Evolutionary conservation across 1,284 basidiomycete species (phyloP).

Genomic region (Calocybe gambosa): DNA sequence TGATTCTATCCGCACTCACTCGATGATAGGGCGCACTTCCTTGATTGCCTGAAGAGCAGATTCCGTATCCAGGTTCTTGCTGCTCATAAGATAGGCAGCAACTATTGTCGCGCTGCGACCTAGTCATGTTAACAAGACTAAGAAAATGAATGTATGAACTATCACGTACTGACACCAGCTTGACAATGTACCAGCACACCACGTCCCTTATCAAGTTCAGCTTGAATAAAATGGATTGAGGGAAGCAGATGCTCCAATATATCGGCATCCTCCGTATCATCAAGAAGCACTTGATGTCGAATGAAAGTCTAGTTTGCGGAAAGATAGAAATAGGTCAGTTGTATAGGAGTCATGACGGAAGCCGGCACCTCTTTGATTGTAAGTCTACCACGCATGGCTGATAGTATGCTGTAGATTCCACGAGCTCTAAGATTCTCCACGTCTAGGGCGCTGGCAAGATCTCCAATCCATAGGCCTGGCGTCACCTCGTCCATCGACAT

Average conservation of each 20-base stretch:
- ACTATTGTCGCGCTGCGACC: conserved; percentile 78
- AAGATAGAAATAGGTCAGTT: not conserved
- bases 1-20: conserved; percentile 43
- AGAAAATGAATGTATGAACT: not conserved
- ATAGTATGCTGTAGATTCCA: conserved; percentile 64
- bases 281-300: conserved; percentile 63
- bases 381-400: conserved; percentile 65
- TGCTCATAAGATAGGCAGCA: conserved; percentile 82
- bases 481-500: conserved; percentile 54
- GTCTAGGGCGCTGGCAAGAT: conserved; percentile 50
- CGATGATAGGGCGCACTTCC: conserved; percentile 56
- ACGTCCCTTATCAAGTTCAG: conserved; percentile 65
- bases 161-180: conserved; percentile 73
- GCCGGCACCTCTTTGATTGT: conserved; percentile 54
- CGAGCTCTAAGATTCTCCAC: conserved; percentile 48
- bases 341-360: not conserved
- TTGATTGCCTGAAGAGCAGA: conserved; percentile 65
- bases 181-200: conserved; percentile 85
- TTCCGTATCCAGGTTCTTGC: conserved; percentile 54
- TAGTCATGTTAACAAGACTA: conserved; percentile 22
- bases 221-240: conserved; percentile 75
- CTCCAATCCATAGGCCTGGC: conserved; percentile 61
- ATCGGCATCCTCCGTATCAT: conserved; percentile 68
- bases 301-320: conserved; percentile 52
- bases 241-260: conserved; percentile 72